These are phyloP conservation scores for Hanseniaspora lachancei DNA, from an alignment of 805 yeast genomes.

Conservation along the genomic window DNA sequence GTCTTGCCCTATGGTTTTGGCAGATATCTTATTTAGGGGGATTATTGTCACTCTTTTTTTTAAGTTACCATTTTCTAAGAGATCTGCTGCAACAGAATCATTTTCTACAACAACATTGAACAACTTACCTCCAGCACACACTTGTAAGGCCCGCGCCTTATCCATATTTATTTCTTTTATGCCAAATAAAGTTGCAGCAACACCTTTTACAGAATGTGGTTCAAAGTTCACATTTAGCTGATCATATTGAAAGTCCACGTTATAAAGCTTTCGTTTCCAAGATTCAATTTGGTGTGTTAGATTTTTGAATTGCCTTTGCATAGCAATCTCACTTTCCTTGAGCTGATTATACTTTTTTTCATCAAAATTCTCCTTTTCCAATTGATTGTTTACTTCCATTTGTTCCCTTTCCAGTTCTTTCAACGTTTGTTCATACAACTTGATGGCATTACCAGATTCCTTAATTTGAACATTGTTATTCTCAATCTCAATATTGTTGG, in stretches of 20 bases:
- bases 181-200: conserved; percentile 73
- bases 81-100: conserved; percentile 68
- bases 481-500: conserved; percentile 40
- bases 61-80: conserved; percentile 66
- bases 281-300: conserved; percentile 38
- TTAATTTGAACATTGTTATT: conserved; percentile 35
- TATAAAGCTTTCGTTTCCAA: conserved; percentile 51
- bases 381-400: conserved; percentile 29
- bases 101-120: conserved; percentile 85
- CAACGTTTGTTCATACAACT: conserved; percentile 32
- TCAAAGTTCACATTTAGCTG: conserved; percentile 52
- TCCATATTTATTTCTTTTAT: conserved; percentile 43
- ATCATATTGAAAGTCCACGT: conserved; percentile 61
- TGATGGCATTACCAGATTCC: conserved; percentile 41
- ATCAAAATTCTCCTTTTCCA: conserved; percentile 47
- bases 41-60: conserved; percentile 78
- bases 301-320: conserved; percentile 35
- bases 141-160: conserved; percentile 73
- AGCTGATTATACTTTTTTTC: conserved; percentile 34
- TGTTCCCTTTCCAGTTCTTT: conserved; percentile 31
- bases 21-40: conserved; percentile 74
- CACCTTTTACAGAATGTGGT: conserved; percentile 59
- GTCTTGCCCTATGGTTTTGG: conserved; percentile 41
- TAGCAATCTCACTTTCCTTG: conserved; percentile 32
- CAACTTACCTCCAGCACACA: conserved; percentile 84